Conservation (phyloP, 495 filamentous ascomycete genomes). For the Lophiostoma macrostomum region DNA sequence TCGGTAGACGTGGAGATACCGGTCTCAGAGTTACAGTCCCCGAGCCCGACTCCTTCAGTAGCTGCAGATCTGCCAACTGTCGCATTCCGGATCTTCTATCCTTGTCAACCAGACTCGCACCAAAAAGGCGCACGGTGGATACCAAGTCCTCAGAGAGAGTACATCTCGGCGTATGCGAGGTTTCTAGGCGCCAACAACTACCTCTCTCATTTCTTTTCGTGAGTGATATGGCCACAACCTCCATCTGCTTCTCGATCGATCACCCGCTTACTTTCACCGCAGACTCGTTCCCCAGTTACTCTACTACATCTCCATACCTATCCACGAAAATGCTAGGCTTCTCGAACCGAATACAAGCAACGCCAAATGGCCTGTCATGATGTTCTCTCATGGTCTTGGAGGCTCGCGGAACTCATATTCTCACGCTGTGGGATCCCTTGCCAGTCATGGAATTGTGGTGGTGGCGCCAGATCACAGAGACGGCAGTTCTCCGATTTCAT, state of each 20-base stretch:
- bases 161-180: constrained; percentile 63
- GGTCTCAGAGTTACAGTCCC: constrained; percentile 54
- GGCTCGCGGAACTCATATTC: constrained; percentile 74
- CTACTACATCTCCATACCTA: constrained; percentile 63
- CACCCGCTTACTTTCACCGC: constrained; percentile 16
- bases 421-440: constrained; percentile 64
- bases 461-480: constrained; percentile 75
- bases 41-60: constrained; percentile 48
- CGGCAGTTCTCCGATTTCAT: constrained; percentile 64
- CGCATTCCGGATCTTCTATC: constrained; percentile 75
- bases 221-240: constrained; percentile 40
- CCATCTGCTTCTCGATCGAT: not conserved
- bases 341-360: constrained; percentile 48
- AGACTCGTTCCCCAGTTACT: constrained; percentile 63
- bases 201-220: constrained; percentile 60
- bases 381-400: constrained; percentile 79
- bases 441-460: constrained; percentile 72
- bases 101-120: constrained; percentile 47
- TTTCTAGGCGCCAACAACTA: constrained; percentile 59
- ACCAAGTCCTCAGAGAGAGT: constrained; percentile 65
- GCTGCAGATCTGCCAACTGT: constrained; percentile 56
- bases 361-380: constrained; percentile 66
- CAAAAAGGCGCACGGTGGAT: constrained; percentile 62
- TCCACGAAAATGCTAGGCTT: constrained; percentile 47
- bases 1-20: constrained; percentile 73